Base-by-base conservation (phyloP, 2,329 filamentous ascomycete species). In the Simplicillium aogashimaense region DNA sequence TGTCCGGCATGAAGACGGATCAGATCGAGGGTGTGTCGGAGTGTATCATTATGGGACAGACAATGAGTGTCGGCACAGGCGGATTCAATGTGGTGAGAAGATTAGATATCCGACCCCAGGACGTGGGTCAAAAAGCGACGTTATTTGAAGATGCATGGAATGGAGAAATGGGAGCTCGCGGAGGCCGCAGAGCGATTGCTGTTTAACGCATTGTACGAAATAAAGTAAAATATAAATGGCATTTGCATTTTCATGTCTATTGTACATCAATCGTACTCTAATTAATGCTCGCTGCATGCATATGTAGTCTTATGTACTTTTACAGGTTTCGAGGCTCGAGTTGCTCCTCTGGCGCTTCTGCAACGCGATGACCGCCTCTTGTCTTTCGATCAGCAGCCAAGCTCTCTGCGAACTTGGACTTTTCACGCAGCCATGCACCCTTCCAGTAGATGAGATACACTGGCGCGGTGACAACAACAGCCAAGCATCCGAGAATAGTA, bases 31-130 rank as follows among this genome's bases (percentile, higher is more conserved):
- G 92, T 52, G 92, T 98, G 9, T 86, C 78, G 41, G 92, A 98
- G 65, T 94, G 88, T 63, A 97, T 98, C 56, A 98, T 98, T 57
- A 92, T 97, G 82, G 92, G 92, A 13, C 90, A 97, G 70, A 89
- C 83, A 33, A 94, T 97, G 76, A 76, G 76, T 35, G 71, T 98
- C 29, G 92, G 92, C 6, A 98, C 92, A 0, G 92, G 92, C 4
- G 83, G 86, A 2, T 92, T 97, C 72, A 82, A 94, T 56, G 84
- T 97, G 17, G 84, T 95, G 3, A 70, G 89, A 34, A 74, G 78
- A 43, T 63, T 97, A 47, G 82, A 82, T 45, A 72, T 94, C 44
- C 67, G 67, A 32, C 70, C 78, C 7, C 58, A 70, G 55, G 53
- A 83, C 49, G 63, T 86, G 20, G 64, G 63, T 15, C 65, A 67